Evolutionary conservation across 495 filamentous ascomycete species (phyloP), one percentile per base, ranked within the genome.

Genomic region (Xylaria intraflava): DNA sequence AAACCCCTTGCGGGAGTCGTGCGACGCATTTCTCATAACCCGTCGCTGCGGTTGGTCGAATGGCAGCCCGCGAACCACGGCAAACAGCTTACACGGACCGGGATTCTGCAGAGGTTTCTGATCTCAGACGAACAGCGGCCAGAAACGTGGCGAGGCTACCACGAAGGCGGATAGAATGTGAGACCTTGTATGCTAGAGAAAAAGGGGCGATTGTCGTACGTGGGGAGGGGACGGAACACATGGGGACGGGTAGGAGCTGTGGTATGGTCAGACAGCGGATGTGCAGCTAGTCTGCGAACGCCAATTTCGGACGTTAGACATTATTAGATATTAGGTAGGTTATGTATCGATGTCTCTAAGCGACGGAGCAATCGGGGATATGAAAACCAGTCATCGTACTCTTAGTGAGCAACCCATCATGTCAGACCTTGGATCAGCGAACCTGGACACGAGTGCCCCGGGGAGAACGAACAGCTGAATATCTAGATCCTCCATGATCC

Each of bases 41-140:
- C 1, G 23, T 41, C 27, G 27, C 1, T 19, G 10, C 38, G 42
- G 43, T 53, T 53, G 51, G 51, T 9, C 22, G 9, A 17, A 10
- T 2, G 23, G 4, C 14, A 16, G n/a, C 4, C 20, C 24, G 30
- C 17, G 23, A 29, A 53, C 23, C 17, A 31, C 24, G 23, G n/a
- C 2, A 17, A 40, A 31, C 12, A 27, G 31, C 16, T 26, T 11
- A 46, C 41, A 35, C 30, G 39, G 51, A 30, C 30, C 42, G 51
- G 51, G 23, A 46, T n/a, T 26, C 3, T 36, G 26, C 51, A 53
- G 51, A 44, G 14, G 23, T 40, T 39, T 24, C 24, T 53, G 42
- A 23, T 33, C 17, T 30, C 16, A 46, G 22, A 22, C 23, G 42
- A 40, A n/a, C 17, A 44, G 42, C 22, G 31, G 31, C 29, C 40